Base-by-base conservation (phyloP, 345 rosid species). In the Gossypium mustelinum region DNA sequence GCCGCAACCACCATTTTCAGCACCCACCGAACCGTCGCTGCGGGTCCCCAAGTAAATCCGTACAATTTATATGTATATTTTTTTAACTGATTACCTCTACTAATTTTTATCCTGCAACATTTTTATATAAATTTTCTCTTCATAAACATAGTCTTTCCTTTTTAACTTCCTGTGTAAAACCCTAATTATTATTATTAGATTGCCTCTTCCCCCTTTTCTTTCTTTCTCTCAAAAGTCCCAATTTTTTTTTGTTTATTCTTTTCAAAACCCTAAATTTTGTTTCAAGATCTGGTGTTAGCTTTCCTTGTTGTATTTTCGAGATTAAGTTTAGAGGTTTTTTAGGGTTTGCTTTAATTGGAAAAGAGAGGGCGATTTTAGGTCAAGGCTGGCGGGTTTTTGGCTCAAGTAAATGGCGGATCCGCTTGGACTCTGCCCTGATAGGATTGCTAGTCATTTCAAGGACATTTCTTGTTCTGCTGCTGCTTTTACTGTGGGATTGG, bases 391-490 rank as follows among this genome's bases (percentile, higher is more conserved):
- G 84, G 77, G 77, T 63, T 68, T 65, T 75, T 66, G 74, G 85
- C 83, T 77, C 57, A 70, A 66, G 79, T 84, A 80, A 83, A 89
- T 85, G 97, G 87, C 88, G 92, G 94, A 89, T 87, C 87, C 86
- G 86, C 85, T 83, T 27, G 78, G 80, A 82, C 43, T 86, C 86
- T 85, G 90, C 86, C 82, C 45, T 66, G 44, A 60, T 50, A 72
- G 27, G 29, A 74, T 57, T 78, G 56, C 55, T 69, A 39, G 64
- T 69, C 48, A 9, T n/a, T 65, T 34, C 65, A 59, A 57, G 9
- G 27, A 3, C 64, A 52, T 52, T 69, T 41, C 39, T 54, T 67
- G 2, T 47, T 68, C 41, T 24, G 39, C 56, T 48, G 20, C 8
- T 68, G 6, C 7, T 52, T 41, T 45, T 74, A 57, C 70, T 73